Percentiles rank a stretch among this genome's conserved stretches.
Conservation (phyloP, 2,329 filamentous ascomycete species). For the Chaetomium sp. region DNA sequence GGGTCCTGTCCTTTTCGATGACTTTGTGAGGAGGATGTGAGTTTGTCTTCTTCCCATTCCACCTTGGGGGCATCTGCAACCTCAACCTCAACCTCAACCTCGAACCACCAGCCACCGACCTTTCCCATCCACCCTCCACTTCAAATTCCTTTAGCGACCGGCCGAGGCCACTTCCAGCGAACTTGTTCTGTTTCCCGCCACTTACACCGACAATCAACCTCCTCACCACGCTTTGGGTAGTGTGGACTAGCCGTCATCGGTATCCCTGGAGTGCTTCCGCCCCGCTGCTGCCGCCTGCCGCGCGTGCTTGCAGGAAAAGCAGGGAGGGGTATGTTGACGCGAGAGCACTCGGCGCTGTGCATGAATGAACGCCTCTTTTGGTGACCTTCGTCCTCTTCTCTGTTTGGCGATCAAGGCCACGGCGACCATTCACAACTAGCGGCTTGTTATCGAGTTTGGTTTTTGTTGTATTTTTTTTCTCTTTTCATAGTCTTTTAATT, state of each 20-base stretch:
- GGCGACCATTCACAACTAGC: slow-evolving; percentile 17
- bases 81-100: no score
- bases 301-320: slow-evolving; percentile 17
- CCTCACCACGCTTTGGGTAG: no score
- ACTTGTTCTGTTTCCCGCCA: no score
- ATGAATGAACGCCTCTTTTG: slow-evolving; percentile 20
- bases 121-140: no score
- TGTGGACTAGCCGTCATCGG: neutral
- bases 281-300: slow-evolving; percentile 8
- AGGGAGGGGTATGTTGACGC: slow-evolving; percentile 7
- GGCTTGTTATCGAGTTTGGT: neutral
- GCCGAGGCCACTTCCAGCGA: no score
- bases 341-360: slow-evolving; percentile 19
- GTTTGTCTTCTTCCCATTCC: no score
- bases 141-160: no score
- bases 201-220: no score
- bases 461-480: neutral
- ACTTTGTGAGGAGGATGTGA: no score
- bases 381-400: slow-evolving; percentile 14
- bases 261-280: slow-evolving; percentile 11
- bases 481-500: neutral
- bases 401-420: slow-evolving; percentile 17
- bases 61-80: no score
- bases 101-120: no score
- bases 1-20: no score